Evolutionary conservation across 176 grass and related monocot species (phyloP).

Genomic region (Stipa capillata): DNA sequence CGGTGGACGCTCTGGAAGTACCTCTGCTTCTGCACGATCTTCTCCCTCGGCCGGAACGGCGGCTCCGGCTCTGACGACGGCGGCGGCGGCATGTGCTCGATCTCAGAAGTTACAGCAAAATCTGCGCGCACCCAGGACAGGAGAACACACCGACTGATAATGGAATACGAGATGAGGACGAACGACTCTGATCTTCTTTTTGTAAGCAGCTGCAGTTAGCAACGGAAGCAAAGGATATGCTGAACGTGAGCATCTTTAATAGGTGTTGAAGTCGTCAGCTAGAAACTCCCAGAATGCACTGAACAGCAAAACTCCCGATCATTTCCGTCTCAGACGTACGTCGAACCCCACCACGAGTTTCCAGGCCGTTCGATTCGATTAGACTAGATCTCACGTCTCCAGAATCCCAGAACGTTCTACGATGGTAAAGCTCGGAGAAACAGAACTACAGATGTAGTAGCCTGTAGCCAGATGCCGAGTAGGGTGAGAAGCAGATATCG

Average conservation of each 20-base stretch:
- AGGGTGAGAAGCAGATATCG: no score
- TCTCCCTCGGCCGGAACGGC: slow-evolving; percentile 66
- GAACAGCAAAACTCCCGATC: background rate
- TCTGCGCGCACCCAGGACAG: background rate
- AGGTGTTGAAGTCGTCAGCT: background rate
- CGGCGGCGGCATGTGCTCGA: background rate
- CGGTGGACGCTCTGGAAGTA: slow-evolving; percentile 56
- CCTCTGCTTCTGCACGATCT: slow-evolving; percentile 51
- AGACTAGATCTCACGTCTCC: background rate
- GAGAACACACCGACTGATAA: background rate
- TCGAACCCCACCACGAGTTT: background rate
- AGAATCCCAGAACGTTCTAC: background rate
- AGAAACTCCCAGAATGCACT: slow-evolving; percentile 22
- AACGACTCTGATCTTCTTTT: background rate
- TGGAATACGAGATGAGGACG: background rate
- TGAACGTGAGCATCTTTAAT: background rate
- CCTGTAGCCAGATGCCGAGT: no score
- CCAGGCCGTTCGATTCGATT: background rate
- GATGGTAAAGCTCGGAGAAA: no score
- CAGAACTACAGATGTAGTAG: no score
- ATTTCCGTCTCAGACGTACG: background rate
- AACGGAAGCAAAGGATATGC: background rate
- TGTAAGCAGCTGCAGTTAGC: background rate
- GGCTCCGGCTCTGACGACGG: slow-evolving; percentile 28
- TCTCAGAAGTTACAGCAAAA: background rate